These are phyloP conservation scores for Dipteronia dyeriana DNA, from an alignment of 345 rosid genomes.

Conservation along the genomic window DNA sequence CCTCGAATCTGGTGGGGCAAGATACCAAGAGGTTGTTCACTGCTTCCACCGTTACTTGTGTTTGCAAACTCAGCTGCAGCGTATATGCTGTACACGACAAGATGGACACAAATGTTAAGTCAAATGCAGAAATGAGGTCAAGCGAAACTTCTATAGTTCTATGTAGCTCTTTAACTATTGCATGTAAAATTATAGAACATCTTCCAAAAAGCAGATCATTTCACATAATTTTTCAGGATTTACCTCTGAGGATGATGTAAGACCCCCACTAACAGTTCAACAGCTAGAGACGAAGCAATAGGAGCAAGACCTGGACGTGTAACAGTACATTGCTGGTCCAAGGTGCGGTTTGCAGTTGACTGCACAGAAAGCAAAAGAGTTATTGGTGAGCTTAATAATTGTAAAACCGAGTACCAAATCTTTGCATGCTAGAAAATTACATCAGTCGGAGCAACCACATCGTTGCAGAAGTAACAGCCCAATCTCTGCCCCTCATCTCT, in stretches of 20 bases:
- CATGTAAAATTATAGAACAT: neutral
- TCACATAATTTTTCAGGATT: constrained; percentile 20
- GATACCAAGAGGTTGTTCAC: constrained; percentile 80
- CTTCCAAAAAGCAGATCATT: constrained; percentile 4
- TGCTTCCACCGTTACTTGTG: constrained; percentile 40
- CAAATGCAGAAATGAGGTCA: constrained; percentile 1
- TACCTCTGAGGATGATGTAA: constrained; percentile 91
- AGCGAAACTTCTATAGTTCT: neutral
- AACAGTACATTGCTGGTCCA: constrained; percentile 98
- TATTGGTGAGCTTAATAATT: constrained; percentile 14
- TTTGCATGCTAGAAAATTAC: constrained; percentile 44
- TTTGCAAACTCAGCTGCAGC: constrained; percentile 65
- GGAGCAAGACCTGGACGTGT: constrained; percentile 97
- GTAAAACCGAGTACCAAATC: constrained; percentile 4
- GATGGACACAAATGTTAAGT: constrained; percentile 12
- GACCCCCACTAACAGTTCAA: constrained; percentile 79
- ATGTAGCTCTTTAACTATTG: neutral
- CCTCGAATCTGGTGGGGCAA: constrained; percentile 97
- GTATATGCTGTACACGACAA: constrained; percentile 46
- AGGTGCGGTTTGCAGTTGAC: constrained; percentile 92
- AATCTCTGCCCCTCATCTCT: constrained; percentile 52
- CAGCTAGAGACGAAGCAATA: constrained; percentile 88
- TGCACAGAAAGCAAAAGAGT: constrained; percentile 33
- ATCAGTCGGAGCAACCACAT: constrained; percentile 93
- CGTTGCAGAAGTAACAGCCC: constrained; percentile 98